Evolutionary conservation across 225 moss, liverwort and hornwort species (phyloP).

Genomic region (Anthoceros angustus): DNA sequence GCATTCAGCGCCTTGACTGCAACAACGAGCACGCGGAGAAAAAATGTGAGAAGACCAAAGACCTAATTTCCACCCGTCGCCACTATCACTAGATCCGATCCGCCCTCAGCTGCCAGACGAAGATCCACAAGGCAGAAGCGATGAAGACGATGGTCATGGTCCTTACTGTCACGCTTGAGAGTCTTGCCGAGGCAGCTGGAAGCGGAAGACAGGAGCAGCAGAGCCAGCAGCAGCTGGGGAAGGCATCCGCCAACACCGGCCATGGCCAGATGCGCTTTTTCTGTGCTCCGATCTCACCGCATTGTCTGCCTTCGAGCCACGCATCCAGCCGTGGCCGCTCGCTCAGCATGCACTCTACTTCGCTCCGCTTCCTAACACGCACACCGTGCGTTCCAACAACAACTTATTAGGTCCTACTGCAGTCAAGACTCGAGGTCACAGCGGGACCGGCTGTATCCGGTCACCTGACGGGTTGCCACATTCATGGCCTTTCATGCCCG

Average conservation of each 20-base stretch:
- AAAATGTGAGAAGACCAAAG: neutral
- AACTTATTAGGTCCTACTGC: no score
- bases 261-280: neutral
- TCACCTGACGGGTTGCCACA: neutral
- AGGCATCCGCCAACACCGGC: neutral
- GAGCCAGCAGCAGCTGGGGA: neutral
- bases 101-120: neutral
- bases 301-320: no score
- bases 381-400: no score
- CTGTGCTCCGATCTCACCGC: neutral
- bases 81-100: neutral
- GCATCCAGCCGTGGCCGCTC: no score
- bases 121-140: neutral
- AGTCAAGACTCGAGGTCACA: no score
- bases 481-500: neutral
- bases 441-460: neutral
- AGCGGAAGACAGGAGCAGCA: neutral
- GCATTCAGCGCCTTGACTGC: slow-evolving; percentile 11
- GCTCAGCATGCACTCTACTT: neutral
- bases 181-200: neutral
- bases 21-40: no score
- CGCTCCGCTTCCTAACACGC: no score
- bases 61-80: neutral
- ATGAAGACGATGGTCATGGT: neutral
- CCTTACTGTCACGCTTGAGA: neutral